phyloP scores from a whole-genome alignment of 768 basidiomycete species.

The Tephrocybe sp. region DNA sequence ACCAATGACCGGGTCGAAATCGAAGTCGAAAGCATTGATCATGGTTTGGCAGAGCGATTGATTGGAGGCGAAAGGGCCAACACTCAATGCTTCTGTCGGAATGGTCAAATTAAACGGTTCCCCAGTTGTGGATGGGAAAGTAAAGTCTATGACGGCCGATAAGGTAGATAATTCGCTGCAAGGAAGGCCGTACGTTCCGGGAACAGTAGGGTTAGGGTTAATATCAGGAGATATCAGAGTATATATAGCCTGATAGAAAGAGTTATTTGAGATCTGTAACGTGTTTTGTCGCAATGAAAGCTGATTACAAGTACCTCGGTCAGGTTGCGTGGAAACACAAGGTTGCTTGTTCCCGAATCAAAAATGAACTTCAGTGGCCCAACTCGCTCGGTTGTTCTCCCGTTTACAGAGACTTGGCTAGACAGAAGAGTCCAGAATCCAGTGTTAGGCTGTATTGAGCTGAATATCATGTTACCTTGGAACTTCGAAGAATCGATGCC shows the following conservation, averaged over 20 bases:
- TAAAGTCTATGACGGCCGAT: conserved; percentile 48
- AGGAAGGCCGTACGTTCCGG: conserved; percentile 54
- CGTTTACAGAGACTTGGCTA: conserved; percentile 46
- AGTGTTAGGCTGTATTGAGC: neutral
- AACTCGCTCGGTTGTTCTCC: conserved; percentile 42
- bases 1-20: conserved; percentile 47
- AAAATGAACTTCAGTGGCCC: conserved; percentile 43
- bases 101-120: conserved; percentile 52
- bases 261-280: conserved; percentile 9
- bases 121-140: conserved; percentile 46
- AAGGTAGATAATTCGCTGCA: conserved; percentile 42
- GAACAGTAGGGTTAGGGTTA: conserved; percentile 42
- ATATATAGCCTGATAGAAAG: conserved; percentile 48
- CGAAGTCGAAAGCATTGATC: conserved; percentile 50
- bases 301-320: conserved; percentile 34
- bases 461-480: conserved; percentile 27
- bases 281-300: neutral
- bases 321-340: conserved; percentile 45
- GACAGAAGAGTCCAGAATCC: conserved; percentile 42
- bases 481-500: conserved; percentile 52
- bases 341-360: conserved; percentile 55
- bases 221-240: conserved; percentile 55
- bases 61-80: conserved; percentile 51
- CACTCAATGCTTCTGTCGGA: conserved; percentile 51
- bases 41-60: conserved; percentile 51